Evolutionary conservation across 345 rosid genomes (phyloP).

Genomic region (Toxicodendron radicans): DNA sequence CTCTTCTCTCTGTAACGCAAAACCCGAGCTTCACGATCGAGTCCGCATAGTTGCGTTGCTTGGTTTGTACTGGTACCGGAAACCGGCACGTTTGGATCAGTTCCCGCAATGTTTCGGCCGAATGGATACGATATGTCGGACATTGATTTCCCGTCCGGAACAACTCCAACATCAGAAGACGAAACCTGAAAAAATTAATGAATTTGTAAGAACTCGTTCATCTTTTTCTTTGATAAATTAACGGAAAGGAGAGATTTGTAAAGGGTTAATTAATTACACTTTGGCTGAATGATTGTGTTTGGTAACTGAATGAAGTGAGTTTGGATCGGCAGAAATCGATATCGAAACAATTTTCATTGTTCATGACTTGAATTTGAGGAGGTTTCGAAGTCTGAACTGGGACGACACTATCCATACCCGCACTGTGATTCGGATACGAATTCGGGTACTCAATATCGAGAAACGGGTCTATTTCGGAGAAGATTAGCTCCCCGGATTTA

Average conservation of each 20-base stretch:
- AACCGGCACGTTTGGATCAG: slow-evolving; percentile 27
- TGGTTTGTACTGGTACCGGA: slow-evolving; percentile 27
- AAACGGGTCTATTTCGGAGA: slow-evolving; percentile 55
- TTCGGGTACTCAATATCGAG: slow-evolving; percentile 55
- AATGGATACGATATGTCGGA: slow-evolving; percentile 67
- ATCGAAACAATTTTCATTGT: slow-evolving; percentile 49
- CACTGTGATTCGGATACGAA: slow-evolving; percentile 44
- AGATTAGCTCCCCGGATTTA: slow-evolving; percentile 37
- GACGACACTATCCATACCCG: slow-evolving; percentile 67
- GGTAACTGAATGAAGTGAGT: slow-evolving; percentile 50
- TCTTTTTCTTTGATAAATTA: neutral
- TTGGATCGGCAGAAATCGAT: slow-evolving; percentile 56
- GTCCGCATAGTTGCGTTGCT: slow-evolving; percentile 43
- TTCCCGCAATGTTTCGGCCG: slow-evolving; percentile 34
- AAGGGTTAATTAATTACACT: slow-evolving; percentile 39
- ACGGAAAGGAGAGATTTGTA: neutral
- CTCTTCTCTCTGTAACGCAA: slow-evolving; percentile 94
- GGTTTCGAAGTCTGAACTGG: slow-evolving; percentile 60
- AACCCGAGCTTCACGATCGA: slow-evolving; percentile 88
- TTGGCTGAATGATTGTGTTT: slow-evolving; percentile 43
- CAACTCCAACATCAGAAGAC: slow-evolving; percentile 83
- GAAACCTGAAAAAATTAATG: slow-evolving; percentile 52
- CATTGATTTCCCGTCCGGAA: slow-evolving; percentile 69
- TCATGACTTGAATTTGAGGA: slow-evolving; percentile 34
- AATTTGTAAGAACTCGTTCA: neutral